Evolutionary conservation across 139 green algal species (phyloP).

Genomic region (Micractinium sp.): DNA sequence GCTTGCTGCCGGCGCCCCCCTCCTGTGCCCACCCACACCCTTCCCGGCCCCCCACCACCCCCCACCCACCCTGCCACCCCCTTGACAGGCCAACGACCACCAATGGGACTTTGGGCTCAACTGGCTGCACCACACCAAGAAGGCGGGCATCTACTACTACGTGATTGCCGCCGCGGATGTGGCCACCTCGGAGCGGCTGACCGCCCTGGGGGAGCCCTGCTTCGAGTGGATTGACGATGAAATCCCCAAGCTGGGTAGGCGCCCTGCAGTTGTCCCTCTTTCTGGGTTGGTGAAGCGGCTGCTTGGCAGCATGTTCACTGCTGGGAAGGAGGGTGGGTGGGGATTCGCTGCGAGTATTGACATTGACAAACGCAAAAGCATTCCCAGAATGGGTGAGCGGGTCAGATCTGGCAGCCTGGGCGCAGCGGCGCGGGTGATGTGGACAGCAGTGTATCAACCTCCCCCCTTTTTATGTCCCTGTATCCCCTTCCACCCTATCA

Average conservation of each 20-base stretch:
- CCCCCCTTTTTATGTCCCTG: no score
- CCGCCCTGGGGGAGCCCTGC: neutral
- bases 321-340: neutral
- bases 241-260: neutral
- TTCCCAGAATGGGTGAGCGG: neutral
- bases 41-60: neutral
- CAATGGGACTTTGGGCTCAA: slow-evolving; percentile 35
- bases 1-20: neutral
- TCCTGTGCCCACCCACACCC: neutral
- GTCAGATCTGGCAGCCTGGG: no score
- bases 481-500: no score
- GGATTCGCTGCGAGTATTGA: no score
- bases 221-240: slow-evolving; percentile 27
- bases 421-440: no score
- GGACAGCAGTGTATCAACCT: no score
- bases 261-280: neutral
- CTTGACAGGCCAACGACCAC: neutral
- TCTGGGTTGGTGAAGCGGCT: neutral
- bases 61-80: no score
- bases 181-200: neutral
- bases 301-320: neutral
- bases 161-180: slow-evolving; percentile 11
- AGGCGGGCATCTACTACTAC: neutral
- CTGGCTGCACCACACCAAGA: slow-evolving; percentile 17
- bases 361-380: no score